Percentiles rank a stretch among this genome's conserved stretches.
These are phyloP conservation scores for Cupressus sempervirens DNA, from an alignment of 75 land plant species.

Conservation along the genomic window DNA sequence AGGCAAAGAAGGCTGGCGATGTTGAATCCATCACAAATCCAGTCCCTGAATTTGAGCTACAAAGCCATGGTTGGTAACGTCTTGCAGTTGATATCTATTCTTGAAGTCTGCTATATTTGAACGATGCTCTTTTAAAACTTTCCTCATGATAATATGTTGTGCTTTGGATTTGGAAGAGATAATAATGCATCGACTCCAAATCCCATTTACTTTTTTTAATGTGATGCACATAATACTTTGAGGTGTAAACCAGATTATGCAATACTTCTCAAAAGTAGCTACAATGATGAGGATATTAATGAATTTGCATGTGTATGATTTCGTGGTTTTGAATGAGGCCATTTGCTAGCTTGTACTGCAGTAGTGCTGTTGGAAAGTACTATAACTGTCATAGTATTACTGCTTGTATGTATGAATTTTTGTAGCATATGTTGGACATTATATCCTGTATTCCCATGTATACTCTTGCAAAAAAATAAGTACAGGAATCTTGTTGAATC, in stretches of 20 bases:
- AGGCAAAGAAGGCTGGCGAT: slow-evolving; percentile 50
- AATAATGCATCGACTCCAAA: neutral
- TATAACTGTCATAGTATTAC: neutral
- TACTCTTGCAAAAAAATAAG: neutral
- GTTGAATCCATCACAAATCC: slow-evolving; percentile 65
- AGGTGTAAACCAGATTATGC: neutral
- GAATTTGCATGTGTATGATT: neutral
- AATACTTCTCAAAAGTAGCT: neutral
- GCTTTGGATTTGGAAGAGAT: neutral
- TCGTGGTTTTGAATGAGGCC: neutral
- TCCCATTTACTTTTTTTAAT: neutral
- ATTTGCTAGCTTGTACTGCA: neutral
- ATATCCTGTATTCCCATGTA: neutral
- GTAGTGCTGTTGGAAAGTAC: neutral
- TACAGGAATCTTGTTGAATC: neutral
- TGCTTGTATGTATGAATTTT: neutral
- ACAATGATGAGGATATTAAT: neutral
- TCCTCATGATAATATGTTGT: neutral
- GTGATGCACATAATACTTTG: neutral
- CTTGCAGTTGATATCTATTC: slow-evolving; percentile 8
- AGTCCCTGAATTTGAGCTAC: slow-evolving; percentile 69
- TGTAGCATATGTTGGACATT: neutral
- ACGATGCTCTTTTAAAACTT: neutral
- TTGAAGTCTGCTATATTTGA: neutral
- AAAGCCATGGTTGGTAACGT: slow-evolving; percentile 59